A percentile compares a stretch with the other conserved stretches of the same genome.
These are phyloP conservation scores for Cordyceps tenuipes DNA, from an alignment of 2,329 filamentous ascomycete species.

Conservation along the genomic window DNA sequence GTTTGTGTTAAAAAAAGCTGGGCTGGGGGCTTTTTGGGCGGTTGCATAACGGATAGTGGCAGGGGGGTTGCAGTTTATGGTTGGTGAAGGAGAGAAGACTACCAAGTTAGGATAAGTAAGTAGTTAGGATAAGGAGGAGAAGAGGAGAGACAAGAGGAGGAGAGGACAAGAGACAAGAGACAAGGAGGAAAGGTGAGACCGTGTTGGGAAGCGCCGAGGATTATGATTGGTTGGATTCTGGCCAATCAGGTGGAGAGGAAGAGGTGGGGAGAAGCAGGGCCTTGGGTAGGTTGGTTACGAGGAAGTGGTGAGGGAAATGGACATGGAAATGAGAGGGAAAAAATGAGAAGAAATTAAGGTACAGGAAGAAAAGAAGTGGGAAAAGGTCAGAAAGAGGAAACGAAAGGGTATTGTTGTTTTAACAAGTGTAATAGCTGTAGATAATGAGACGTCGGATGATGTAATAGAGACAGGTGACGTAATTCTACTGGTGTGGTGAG, in stretches of 20 bases:
- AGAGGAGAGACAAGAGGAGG: too few relatives aligned
- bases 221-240: neutral
- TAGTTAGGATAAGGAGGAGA: too few relatives aligned
- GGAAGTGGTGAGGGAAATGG: neutral
- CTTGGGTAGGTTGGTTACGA: neutral
- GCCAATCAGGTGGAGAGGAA: neutral
- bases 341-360: neutral
- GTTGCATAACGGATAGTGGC: neutral
- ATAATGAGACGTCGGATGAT: too few relatives aligned
- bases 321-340: neutral
- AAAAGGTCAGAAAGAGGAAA: neutral
- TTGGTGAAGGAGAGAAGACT: neutral
- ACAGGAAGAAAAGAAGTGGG: neutral
- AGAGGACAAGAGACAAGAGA: too few relatives aligned
- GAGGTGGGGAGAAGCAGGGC: neutral
- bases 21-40: too few relatives aligned
- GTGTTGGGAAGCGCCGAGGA: neutral
- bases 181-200: slow-evolving; percentile 2
- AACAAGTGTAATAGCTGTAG: neutral
- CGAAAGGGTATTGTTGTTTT: neutral
- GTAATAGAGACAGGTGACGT: neutral
- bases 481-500: neutral
- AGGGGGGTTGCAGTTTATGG: neutral
- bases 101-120: too few relatives aligned
- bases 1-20: neutral